Evolutionary conservation across 2,329 filamentous ascomycete species (phyloP).

Genomic region (Colletotrichum filicis): DNA sequence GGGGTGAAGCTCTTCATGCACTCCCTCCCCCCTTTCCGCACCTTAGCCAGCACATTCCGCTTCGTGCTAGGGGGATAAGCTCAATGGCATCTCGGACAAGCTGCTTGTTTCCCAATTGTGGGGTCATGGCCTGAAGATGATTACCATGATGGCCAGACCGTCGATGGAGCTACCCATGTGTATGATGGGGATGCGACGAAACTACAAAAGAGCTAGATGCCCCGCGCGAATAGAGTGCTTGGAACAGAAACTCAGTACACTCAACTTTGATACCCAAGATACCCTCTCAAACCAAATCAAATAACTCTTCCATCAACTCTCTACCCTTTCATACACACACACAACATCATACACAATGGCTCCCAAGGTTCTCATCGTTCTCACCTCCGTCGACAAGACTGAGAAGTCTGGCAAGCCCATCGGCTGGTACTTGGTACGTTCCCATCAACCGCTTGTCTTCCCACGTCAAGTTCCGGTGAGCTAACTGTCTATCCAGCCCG

Average conservation of each 20-base stretch:
- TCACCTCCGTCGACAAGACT: constrained; percentile 70
- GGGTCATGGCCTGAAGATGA: not conserved
- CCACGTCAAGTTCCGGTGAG: too few relatives aligned
- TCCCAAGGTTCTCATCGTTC: constrained; percentile 75
- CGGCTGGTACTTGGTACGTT: constrained; percentile 75
- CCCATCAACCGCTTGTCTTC: too few relatives aligned
- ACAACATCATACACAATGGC: constrained; percentile 21
- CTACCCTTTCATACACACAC: not conserved
- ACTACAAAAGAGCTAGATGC: constrained; percentile 27
- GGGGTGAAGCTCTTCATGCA: constrained; percentile 1
- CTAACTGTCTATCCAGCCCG: constrained; percentile 53
- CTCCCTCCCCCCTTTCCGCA: not conserved
- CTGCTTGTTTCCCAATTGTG: constrained; percentile 10
- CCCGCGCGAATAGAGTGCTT: not conserved
- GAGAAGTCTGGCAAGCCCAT: constrained; percentile 64
- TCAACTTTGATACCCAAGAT: constrained; percentile 15
- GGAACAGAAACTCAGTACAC: not conserved
- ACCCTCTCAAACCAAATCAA: not conserved
- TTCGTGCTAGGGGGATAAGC: not conserved
- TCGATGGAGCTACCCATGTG: constrained; percentile 1
- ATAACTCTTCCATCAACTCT: not conserved
- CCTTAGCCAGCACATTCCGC: constrained; percentile 2
- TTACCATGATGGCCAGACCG: constrained; percentile 9
- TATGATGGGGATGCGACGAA: not conserved
- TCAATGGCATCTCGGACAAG: not conserved